Evolutionary conservation across 371 early-diverging fungal species (phyloP).

Genomic region (Apophysomyces elegans): DNA sequence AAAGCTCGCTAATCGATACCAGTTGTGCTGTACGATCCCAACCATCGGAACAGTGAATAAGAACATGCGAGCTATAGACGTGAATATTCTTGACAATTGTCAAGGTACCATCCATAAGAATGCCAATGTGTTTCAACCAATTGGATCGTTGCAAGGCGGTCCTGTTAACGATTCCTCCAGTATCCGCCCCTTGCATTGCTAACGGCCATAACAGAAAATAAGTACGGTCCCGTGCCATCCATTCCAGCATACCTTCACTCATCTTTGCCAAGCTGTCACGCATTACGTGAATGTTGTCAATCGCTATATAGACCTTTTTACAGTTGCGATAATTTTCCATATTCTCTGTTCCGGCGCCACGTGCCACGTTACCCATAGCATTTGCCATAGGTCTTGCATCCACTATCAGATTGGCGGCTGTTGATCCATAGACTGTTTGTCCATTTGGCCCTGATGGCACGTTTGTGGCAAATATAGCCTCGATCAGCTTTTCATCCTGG

Average conservation of each 20-base stretch:
- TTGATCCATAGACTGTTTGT: slow-evolving; percentile 49
- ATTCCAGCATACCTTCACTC: slow-evolving; percentile 69
- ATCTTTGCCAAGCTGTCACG: slow-evolving; percentile 85
- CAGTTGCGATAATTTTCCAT: slow-evolving; percentile 91
- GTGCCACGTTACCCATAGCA: slow-evolving; percentile 91
- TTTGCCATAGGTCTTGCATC: slow-evolving; percentile 96
- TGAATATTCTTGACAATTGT: slow-evolving; percentile 86
- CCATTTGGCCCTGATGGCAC: slow-evolving; percentile 48
- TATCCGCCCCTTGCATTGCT: slow-evolving; percentile 64
- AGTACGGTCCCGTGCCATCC: too few relatives aligned
- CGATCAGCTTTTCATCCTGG: slow-evolving; percentile 96
- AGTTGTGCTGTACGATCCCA: slow-evolving; percentile 99
- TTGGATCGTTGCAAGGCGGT: slow-evolving; percentile 66
- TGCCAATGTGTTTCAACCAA: slow-evolving; percentile 89
- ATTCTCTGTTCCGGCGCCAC: slow-evolving; percentile 95
- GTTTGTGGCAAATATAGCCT: slow-evolving; percentile 81
- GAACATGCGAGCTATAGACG: slow-evolving; percentile 77
- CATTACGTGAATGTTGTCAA: slow-evolving; percentile 98
- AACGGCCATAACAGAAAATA: too few relatives aligned
- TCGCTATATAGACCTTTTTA: slow-evolving; percentile 84
- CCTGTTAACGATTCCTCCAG: slow-evolving; percentile 55
- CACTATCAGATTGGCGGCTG: slow-evolving; percentile 81
- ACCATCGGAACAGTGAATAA: slow-evolving; percentile 99
- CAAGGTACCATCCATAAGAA: slow-evolving; percentile 80
- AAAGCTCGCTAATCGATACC: slow-evolving; percentile 85